Conservation (phyloP, 23 red algal species). For the Porphyridium purpureum region DNA sequence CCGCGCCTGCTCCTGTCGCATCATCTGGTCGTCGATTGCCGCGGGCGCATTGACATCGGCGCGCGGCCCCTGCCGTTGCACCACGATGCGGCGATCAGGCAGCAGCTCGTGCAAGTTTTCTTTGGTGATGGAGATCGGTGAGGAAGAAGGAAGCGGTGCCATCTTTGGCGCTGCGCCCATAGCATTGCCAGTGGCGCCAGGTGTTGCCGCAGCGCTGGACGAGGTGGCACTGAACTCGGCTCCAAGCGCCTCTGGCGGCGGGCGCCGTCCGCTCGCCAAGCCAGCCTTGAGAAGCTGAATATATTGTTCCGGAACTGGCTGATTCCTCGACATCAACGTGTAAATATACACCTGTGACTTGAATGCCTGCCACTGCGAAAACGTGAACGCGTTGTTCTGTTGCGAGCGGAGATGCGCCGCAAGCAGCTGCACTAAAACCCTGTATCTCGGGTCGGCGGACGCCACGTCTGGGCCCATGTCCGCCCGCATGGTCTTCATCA, state of each 20-base stretch:
- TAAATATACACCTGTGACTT: slow-evolving; percentile 39
- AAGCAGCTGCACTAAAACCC: slow-evolving; percentile 45
- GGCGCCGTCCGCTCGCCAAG: too few species aligned
- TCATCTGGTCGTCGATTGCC: too few species aligned
- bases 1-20: too few species aligned
- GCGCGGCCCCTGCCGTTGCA: too few species aligned
- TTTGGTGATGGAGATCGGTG: too few species aligned
- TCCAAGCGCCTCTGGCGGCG: slow-evolving; percentile 36
- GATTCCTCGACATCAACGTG: slow-evolving; percentile 16
- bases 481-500: slow-evolving; percentile 4
- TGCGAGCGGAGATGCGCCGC: slow-evolving; percentile 32
- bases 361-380: slow-evolving; percentile 62
- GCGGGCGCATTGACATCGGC: too few species aligned
- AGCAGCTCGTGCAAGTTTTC: too few species aligned
- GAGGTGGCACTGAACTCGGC: slow-evolving; percentile 38
- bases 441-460: slow-evolving; percentile 26
- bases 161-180: slow-evolving; percentile 11
- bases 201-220: slow-evolving; percentile 14
- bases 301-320: slow-evolving; percentile 38
- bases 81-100: too few species aligned
- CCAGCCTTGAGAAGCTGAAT: too few species aligned
- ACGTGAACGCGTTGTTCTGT: slow-evolving; percentile 25
- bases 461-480: slow-evolving; percentile 16
- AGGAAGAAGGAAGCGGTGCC: too few species aligned
- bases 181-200: slow-evolving; percentile 12